phyloP scores from a whole-genome alignment of 352 stramenopile species.

The Phytophthora lateralis region DNA sequence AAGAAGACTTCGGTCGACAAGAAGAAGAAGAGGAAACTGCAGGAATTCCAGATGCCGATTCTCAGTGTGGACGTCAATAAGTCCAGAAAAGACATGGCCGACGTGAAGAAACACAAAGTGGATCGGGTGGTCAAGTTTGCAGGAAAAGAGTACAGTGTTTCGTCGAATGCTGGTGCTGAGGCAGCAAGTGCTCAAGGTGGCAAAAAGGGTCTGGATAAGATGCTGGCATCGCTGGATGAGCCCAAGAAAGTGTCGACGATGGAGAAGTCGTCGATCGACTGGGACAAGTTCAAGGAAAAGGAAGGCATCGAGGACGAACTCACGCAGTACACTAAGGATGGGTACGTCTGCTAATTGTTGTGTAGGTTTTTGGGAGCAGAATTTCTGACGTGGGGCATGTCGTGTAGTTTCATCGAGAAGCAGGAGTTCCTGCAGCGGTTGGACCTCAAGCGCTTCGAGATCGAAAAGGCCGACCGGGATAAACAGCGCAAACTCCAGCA shows the following conservation, averaged over 20 bases:
- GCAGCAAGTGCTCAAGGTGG: conserved; percentile 3
- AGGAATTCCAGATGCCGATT: conserved; percentile 73
- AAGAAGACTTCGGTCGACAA: conserved; percentile 31
- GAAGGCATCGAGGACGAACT: conserved; percentile 93
- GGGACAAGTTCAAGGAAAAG: conserved; percentile 95
- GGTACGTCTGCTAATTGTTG: conserved; percentile 39
- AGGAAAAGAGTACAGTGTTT: conserved; percentile 74
- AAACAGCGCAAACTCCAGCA: conserved; percentile 66
- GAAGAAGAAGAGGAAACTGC: conserved; percentile 61
- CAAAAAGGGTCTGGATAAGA: conserved; percentile 72
- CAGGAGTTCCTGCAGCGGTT: conserved; percentile 95
- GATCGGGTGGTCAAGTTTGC: conserved; percentile 86
- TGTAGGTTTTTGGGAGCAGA: neutral
- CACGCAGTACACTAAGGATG: conserved; percentile 92
- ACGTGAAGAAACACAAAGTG: conserved; percentile 34
- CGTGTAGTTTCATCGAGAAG: conserved; percentile 91
- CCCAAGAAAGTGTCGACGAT: conserved; percentile 94
- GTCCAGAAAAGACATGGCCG: conserved; percentile 50
- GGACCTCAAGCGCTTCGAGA: conserved; percentile 89
- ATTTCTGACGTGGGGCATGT: neutral
- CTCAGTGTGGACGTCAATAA: conserved; percentile 72
- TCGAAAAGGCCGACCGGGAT: conserved; percentile 89
- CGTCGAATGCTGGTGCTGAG: conserved; percentile 12
- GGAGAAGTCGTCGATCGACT: conserved; percentile 95
- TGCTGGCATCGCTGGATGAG: conserved; percentile 86